Conservation (phyloP, 1,284 basidiomycete species). For the Uromyces viciae-fabae region DNA sequence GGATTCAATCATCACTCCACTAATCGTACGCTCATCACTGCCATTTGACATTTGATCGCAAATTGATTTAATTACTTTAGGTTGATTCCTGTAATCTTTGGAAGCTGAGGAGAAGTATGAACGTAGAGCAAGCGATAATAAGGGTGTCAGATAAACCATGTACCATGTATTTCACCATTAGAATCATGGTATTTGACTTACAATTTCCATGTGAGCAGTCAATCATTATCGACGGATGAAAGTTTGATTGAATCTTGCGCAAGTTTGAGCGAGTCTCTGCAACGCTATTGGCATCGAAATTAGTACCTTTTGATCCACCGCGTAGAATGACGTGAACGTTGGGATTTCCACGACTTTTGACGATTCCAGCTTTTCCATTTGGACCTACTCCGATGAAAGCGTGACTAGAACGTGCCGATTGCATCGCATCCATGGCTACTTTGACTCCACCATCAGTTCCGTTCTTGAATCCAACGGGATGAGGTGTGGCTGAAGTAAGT, state of each 20-base stretch:
- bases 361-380: constrained; percentile 76
- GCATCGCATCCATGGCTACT: constrained; percentile 55
- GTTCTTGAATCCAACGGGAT: constrained; percentile 55
- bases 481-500: constrained; percentile 53
- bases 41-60: constrained; percentile 74
- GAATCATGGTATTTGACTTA: not conserved
- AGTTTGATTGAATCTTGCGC: constrained; percentile 49
- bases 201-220: constrained; percentile 54
- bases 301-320: constrained; percentile 52
- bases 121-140: not conserved
- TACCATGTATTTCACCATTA: not conserved
- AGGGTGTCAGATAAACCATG: not conserved
- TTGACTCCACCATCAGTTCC: constrained; percentile 54
- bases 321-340: constrained; percentile 53
- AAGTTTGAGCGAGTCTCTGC: constrained; percentile 32
- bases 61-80: constrained; percentile 65
- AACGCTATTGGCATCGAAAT: constrained; percentile 15
- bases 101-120: constrained; percentile 46
- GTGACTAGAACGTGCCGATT: constrained; percentile 52
- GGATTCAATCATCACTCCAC: constrained; percentile 94
- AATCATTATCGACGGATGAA: constrained; percentile 53
- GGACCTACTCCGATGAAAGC: constrained; percentile 55
- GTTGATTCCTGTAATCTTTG: constrained; percentile 55
- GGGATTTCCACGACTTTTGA: constrained; percentile 76
- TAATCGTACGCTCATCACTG: constrained; percentile 65